Percentiles rank a stretch among this genome's conserved stretches.
These are phyloP conservation scores for Russula abietina DNA, from an alignment of 768 basidiomycete genomes.

Conservation along the genomic window DNA sequence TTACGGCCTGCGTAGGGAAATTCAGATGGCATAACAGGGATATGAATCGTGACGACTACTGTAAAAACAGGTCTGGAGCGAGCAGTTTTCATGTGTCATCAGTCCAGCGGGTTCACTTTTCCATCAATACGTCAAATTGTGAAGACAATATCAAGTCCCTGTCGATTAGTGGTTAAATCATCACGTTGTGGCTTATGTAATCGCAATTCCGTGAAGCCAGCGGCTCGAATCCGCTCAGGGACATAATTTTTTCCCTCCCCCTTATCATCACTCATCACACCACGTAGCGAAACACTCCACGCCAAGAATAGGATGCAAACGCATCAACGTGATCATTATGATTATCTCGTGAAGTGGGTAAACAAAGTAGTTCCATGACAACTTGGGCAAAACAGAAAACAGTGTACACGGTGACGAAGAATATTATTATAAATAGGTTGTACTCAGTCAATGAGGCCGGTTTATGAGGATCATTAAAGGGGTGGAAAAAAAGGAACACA, in stretches of 20 bases:
- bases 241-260: constrained; percentile 1
- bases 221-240: constrained; percentile 24
- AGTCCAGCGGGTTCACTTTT: neutral
- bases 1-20: neutral
- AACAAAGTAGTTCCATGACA: constrained; percentile 4
- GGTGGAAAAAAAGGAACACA: neutral
- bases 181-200: constrained; percentile 18
- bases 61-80: too few relatives aligned
- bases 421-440: neutral
- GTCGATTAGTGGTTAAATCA: constrained; percentile 26
- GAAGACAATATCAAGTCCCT: neutral
- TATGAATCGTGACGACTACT: too few relatives aligned
- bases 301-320: too few relatives aligned
- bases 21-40: neutral
- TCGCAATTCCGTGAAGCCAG: constrained; percentile 21
- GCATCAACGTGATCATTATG: neutral
- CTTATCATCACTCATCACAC: too few relatives aligned
- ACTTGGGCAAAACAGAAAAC: neutral
- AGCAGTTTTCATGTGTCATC: too few relatives aligned
- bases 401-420: neutral
- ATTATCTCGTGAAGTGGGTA: neutral
- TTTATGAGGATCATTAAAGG: neutral
- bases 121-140: neutral
- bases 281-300: too few relatives aligned
- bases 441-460: constrained; percentile 18